Evolutionary conservation across 202 grass and related monocot genomes (phyloP), one percentile per base, ranked within the genome.

Genomic region (Cymbopogon flexuosus): DNA sequence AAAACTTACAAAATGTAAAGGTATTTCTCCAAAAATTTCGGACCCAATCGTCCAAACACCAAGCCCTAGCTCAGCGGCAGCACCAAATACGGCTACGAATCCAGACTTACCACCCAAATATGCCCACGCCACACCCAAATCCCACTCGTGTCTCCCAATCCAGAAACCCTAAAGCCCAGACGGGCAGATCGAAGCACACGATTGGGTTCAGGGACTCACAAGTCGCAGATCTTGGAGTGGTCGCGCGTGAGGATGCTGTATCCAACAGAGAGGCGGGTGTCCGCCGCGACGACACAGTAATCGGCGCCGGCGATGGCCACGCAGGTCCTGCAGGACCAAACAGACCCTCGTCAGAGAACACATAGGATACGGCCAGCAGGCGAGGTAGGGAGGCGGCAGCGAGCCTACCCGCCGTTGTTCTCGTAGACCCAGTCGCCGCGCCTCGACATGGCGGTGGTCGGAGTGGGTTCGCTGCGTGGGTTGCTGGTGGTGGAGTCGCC

Each of bases 381-480:
- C 12, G 31, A 10, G 21, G 12, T 10, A 16, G 70, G 11, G 37
- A 36, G 37, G 12, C n/a, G 58, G 42, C 18, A 64, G 68, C n/a
- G 40, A 64, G 45, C 79, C 31, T 81, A 99, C 96, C 96, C 96
- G 66, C 96, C 96, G 76, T 99, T 99, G 88, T 99, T 99, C 92
- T 99, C 96, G 87, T 99, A 99, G 59, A 99, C 91, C 96, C 96
- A 99, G 75, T 99, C 87, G 31, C 96, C 82, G 79, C 96, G 85
- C 65, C 93, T 88, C 79, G 96, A 90, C 96, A 99, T 99, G 65
- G 85, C 60, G 68, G 70, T 63, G 80, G 76, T 65, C 74, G 60
- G 67, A 70, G 51, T 1, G 52, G 56, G 35, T 6, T 36, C 70
- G 56, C 35, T 42, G 76, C 62, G 24, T 57, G 70, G 56, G 75